Evolutionary conservation across 2,329 filamentous ascomycete genomes (phyloP), one percentile per base, ranked within the genome.

Genomic region (Orbilia ellipsospora): DNA sequence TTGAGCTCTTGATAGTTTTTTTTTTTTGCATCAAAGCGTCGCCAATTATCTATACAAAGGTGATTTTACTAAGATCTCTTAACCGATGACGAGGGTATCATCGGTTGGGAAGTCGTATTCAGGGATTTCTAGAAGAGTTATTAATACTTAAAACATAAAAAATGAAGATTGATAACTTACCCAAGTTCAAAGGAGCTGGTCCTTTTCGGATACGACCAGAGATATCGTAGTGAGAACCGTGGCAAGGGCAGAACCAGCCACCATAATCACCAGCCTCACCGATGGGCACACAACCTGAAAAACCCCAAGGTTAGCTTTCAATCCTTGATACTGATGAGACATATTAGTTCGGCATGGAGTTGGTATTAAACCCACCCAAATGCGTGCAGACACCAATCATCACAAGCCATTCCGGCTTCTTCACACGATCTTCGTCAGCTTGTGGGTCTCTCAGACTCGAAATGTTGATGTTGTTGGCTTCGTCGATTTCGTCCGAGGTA

Each of bases 361-460:
- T 10, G 6, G 50, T 2, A 18, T 28, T 16, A 6, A 54, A 60
- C 72, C 51, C 36, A 63, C 50, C 95, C 83, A 99, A 87, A 86
- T 99, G 95, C 82, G 95, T 99, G 91, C 95, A 99, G 85, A 99
- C 90, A 93, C 93, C 94, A 87, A 99, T 83, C 95, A 99, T 99
- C 85, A 99, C 88, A 80, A 99, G 89, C 95, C 95, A 99, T 85
- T 99, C 94, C 78, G 95, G 93, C 87, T 96, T 93, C 91, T 99
- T 91, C 81, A 97, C 94, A 86, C 95, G 94, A 82, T 97, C 94
- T 78, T 89, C 88, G 82, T 99, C 95, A 81, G 89, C 81, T 86
- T 99, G 90, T 80, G 95, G 96, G 84, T 99, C 94, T 85, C 95
- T 90, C 81, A 99, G 89, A 79, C 88, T 84, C 81, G 92, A 84